These are phyloP conservation scores for Chernovozyma sophiae-reginae DNA, from an alignment of 1,139 yeast genomes.

Conservation along the genomic window DNA sequence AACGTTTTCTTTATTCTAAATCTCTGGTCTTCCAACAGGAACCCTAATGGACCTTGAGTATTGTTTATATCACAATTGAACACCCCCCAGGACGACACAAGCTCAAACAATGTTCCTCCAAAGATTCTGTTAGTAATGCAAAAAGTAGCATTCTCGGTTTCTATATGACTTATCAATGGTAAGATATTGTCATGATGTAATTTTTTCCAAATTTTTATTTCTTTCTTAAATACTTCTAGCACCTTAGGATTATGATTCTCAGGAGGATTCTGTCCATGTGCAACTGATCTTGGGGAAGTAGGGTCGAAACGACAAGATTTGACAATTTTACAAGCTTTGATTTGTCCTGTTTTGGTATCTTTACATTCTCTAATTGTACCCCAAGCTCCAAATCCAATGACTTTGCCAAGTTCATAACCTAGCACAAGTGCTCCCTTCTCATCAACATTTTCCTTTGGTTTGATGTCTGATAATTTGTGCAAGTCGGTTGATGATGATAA, in stretches of 20 bases:
- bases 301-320: slow-evolving; percentile 28
- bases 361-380: slow-evolving; percentile 80
- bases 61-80: slow-evolving; percentile 25
- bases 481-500: slow-evolving; percentile 37
- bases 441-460: slow-evolving; percentile 40
- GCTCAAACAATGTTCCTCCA: slow-evolving; percentile 81
- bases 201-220: slow-evolving; percentile 70
- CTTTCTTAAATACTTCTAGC: slow-evolving; percentile 57
- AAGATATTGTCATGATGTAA: slow-evolving; percentile 64
- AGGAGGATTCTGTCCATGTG: slow-evolving; percentile 5
- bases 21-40: slow-evolving; percentile 25
- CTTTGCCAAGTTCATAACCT: slow-evolving; percentile 62
- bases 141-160: slow-evolving; percentile 61
- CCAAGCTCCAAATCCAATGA: slow-evolving; percentile 93
- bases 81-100: slow-evolving; percentile 66
- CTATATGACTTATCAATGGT: slow-evolving; percentile 57
- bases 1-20: slow-evolving; percentile 25
- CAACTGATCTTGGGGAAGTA: slow-evolving; percentile 4
- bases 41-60: slow-evolving; percentile 29
- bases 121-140: slow-evolving; percentile 68
- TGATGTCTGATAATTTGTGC: slow-evolving; percentile 19
- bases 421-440: slow-evolving; percentile 60
- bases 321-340: slow-evolving; percentile 76
- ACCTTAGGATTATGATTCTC: slow-evolving; percentile 24
- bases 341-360: slow-evolving; percentile 28